Evolutionary conservation across 495 filamentous ascomycete species (phyloP).

Genomic region (Aspergillus sclerotiicarbonarius): DNA sequence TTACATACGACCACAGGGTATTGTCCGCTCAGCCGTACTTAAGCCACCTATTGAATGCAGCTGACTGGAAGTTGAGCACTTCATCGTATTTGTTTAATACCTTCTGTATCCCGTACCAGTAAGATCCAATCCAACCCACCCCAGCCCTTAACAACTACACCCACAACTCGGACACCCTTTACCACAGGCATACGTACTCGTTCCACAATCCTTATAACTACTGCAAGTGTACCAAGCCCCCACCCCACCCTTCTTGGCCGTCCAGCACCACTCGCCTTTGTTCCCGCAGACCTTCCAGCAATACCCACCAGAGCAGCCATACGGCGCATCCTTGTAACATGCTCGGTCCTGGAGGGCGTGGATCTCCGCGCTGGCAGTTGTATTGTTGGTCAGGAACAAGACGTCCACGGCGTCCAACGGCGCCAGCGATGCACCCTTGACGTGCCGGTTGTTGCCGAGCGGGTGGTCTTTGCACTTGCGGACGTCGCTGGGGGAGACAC

Average conservation of each 20-base stretch:
- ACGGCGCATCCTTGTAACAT: constrained; percentile 7
- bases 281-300: constrained; percentile 6
- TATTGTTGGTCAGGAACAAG: background rate
- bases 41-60: no score
- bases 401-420: background rate
- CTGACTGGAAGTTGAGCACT: no score
- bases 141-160: constrained; percentile 1
- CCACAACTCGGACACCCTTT: constrained; percentile 3
- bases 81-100: no score
- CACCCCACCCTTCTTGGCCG: constrained; percentile 1
- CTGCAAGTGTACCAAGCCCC: constrained; percentile 4
- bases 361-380: background rate
- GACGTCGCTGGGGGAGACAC: constrained; percentile 7
- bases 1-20: no score
- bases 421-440: constrained; percentile 7
- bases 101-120: background rate
- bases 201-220: background rate
- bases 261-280: constrained; percentile 8
- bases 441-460: constrained; percentile 4
- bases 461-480: constrained; percentile 7
- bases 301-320: constrained; percentile 6
- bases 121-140: background rate
- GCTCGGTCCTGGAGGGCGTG: background rate
- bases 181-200: constrained; percentile 4
- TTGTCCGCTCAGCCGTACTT: no score